Evolutionary conservation across 345 rosid species (phyloP).

Genomic region (Brassica napus): DNA sequence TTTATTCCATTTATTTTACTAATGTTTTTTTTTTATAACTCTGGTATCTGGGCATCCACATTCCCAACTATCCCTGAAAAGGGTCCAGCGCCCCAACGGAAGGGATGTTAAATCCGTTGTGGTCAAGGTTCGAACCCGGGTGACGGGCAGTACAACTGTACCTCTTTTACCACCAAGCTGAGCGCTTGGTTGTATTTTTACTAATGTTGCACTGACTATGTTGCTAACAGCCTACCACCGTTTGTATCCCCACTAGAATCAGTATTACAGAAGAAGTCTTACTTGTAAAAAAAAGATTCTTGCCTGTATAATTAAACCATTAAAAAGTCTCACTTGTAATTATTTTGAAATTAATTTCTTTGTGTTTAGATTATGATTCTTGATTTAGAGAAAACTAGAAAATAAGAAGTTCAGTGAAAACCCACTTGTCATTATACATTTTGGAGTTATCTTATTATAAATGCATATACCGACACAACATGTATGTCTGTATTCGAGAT

Average conservation of each 20-base stretch:
- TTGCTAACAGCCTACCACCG: background rate
- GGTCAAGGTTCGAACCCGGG: too few species aligned
- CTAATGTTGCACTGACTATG: background rate
- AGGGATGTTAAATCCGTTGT: too few species aligned
- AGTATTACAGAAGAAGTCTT: background rate
- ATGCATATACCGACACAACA: conserved; percentile 3
- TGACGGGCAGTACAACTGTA: too few species aligned
- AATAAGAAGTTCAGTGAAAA: conserved; percentile 29
- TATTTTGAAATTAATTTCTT: background rate
- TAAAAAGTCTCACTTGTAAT: background rate
- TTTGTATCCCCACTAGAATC: background rate
- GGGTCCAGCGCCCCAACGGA: too few species aligned
- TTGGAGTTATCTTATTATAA: conserved; percentile 21
- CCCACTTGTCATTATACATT: conserved; percentile 20
- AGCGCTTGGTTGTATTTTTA: background rate
- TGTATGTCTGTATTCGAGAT: conserved; percentile 23
- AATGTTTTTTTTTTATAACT: background rate
- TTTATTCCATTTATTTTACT: background rate
- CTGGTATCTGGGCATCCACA: too few species aligned
- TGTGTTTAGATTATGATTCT: background rate
- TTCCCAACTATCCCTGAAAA: too few species aligned
- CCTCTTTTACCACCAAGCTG: too few species aligned
- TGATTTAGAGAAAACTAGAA: conserved; percentile 11
- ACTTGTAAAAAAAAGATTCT: background rate
- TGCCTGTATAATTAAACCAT: background rate